Evolutionary conservation across 805 yeast species (phyloP).

Genomic region (Kodamaea nitidulidarum): DNA sequence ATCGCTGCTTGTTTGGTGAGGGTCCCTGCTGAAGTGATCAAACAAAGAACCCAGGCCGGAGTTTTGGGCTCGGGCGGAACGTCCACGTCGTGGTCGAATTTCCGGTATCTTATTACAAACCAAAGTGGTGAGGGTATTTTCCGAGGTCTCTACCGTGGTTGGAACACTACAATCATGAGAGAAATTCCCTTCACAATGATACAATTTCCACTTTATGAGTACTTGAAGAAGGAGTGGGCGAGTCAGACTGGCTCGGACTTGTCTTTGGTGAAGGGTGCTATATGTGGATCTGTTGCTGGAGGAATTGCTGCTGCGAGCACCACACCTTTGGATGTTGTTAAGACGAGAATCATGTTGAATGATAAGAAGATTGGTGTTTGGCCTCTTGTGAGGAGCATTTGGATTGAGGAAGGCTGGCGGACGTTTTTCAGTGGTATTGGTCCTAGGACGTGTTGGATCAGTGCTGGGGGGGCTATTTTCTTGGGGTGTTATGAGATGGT

Average conservation of each 20-base stretch:
- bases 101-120: conserved; percentile 58
- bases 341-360: conserved; percentile 81
- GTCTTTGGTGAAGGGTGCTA: conserved; percentile 72
- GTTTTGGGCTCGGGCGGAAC: conserved; percentile 27
- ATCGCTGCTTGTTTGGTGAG: conserved; percentile 89
- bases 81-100: conserved; percentile 65
- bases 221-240: conserved; percentile 61
- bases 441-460: conserved; percentile 95
- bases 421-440: conserved; percentile 85
- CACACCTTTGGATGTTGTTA: conserved; percentile 75
- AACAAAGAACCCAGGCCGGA: conserved; percentile 81
- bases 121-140: conserved; percentile 73
- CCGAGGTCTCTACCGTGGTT: conserved; percentile 85
- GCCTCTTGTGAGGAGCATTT: conserved; percentile 47
- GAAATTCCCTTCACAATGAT: conserved; percentile 96
- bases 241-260: conserved; percentile 32
- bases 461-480: conserved; percentile 97
- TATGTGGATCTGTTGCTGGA: conserved; percentile 80
- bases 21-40: conserved; percentile 95
- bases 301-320: conserved; percentile 79
- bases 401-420: conserved; percentile 66
- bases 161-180: conserved; percentile 86
- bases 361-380: conserved; percentile 44
- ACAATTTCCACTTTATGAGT: conserved; percentile 92
- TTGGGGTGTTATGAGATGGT: conserved; percentile 87